phyloP scores from a whole-genome alignment of 805 yeast genomes.

The Schizosaccharomyces lindneri region DNA sequence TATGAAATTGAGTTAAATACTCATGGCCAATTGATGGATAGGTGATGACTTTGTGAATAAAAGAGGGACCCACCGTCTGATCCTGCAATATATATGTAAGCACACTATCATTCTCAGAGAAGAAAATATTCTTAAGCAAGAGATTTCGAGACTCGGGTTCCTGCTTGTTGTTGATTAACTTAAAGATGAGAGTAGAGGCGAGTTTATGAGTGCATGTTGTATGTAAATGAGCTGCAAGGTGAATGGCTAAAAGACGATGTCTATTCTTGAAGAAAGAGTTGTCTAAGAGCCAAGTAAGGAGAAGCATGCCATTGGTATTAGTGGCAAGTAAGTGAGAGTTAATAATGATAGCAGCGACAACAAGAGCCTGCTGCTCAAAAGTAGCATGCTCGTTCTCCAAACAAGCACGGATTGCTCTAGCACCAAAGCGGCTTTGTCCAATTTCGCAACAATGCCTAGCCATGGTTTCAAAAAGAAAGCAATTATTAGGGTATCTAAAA shows the following conservation, averaged over 20 bases:
- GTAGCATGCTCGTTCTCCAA: constrained; percentile 53
- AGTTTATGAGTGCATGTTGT: constrained; percentile 54
- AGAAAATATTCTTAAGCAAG: constrained; percentile 44
- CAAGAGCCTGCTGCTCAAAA: constrained; percentile 39
- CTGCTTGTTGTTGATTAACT: constrained; percentile 44
- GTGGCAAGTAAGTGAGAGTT: constrained; percentile 57
- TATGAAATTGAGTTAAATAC: background rate
- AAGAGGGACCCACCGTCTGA: background rate
- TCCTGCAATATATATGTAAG: background rate
- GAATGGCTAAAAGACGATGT: constrained; percentile 21
- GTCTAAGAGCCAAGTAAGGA: constrained; percentile 85
- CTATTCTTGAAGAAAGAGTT: constrained; percentile 33
- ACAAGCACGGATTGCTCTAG: constrained; percentile 82
- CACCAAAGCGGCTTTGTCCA: constrained; percentile 77
- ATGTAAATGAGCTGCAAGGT: constrained; percentile 25
- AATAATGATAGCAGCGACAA: constrained; percentile 54
- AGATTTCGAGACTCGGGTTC: constrained; percentile 36
- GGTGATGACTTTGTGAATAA: background rate
- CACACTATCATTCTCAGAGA: constrained; percentile 12
- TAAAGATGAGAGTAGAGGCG: constrained; percentile 60
- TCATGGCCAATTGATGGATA: background rate
- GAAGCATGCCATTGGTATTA: constrained; percentile 66
- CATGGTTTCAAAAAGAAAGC: constrained; percentile 67
- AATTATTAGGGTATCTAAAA: constrained; percentile 71
- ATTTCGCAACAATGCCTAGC: constrained; percentile 55